Evolutionary conservation across 192 early-diverging fungal species (phyloP), one percentile per base, ranked within the genome.

Genomic region (Backusella australiensis): DNA sequence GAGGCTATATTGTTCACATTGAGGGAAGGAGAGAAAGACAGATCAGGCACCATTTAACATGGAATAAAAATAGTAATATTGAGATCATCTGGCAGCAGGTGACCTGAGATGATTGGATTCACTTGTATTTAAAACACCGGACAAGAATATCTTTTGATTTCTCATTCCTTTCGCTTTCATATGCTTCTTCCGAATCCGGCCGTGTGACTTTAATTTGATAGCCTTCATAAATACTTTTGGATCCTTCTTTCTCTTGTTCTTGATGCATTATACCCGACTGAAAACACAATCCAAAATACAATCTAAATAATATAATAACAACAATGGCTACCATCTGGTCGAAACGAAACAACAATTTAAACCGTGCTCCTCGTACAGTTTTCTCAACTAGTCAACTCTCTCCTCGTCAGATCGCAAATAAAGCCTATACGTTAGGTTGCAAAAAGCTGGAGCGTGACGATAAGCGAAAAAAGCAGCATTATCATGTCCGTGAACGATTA

Each of bases 371-470:
- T 23, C 36, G 53, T 41, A 74, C 72, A 41, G 42, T 74, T 2
- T 74, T 74, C 23, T 36, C 49, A 32, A 59, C 52, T 26, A 69
- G 36, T 3, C 21, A 69, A 39, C 34, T 74, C 29, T 78, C 77
- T 17, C 77, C 77, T 36, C 72, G 77, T 6, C 77, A 78, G 35
- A 68, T 78, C 36, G 77, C 77, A 49, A 78, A 38, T 35, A 73
- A 73, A 71, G 73, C 77, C 6, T 49, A 74, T 41, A 74, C 36
- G 2, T 36, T 78, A 36, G 77, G 69, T 11, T 74, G 68, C 53
- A 78, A 78, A 19, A 78, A 78, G 23, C 52, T 78, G 34, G 77
- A 78, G 68, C 73, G 77, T 70, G 77, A 78, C 65, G 77, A 78
- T 41, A 66, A 34, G 59, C 53, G 73, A 12, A n/a, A 29, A 34